These are phyloP conservation scores for Phytophthora tubulina DNA, from an alignment of 352 stramenopile genomes.

Conservation along the genomic window DNA sequence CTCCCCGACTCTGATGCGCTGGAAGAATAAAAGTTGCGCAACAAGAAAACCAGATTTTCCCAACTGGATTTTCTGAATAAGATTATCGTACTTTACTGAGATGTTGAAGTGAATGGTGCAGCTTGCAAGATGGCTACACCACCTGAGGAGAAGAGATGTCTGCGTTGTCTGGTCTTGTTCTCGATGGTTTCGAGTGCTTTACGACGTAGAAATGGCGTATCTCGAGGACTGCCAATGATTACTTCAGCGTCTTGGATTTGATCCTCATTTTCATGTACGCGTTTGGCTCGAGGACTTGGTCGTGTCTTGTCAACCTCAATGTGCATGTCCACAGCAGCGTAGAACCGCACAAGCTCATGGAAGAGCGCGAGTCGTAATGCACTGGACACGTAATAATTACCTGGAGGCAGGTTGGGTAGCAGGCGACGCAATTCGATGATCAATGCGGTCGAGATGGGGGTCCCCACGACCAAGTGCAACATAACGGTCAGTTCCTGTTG, in stretches of 20 bases:
- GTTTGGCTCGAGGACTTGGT: neutral
- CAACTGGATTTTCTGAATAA: neutral
- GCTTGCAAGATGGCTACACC: constrained; percentile 54
- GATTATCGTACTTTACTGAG: constrained; percentile 15
- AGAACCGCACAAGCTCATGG: constrained; percentile 68
- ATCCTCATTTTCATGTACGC: constrained; percentile 7
- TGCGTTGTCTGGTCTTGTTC: constrained; percentile 38
- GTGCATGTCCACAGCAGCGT: constrained; percentile 41
- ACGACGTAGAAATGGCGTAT: constrained; percentile 75
- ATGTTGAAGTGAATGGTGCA: constrained; percentile 26
- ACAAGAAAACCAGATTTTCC: neutral
- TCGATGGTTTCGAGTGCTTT: constrained; percentile 70
- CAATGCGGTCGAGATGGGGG: constrained; percentile 49
- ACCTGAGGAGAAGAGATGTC: constrained; percentile 51
- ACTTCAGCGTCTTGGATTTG: constrained; percentile 46
- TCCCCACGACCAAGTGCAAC: constrained; percentile 56
- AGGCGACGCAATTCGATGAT: constrained; percentile 57
- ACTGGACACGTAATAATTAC: constrained; percentile 59
- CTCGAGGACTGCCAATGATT: constrained; percentile 64
- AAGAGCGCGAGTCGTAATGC: constrained; percentile 56
- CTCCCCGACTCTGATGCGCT: constrained; percentile 12
- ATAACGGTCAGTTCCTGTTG: constrained; percentile 23
- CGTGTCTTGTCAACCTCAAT: constrained; percentile 7
- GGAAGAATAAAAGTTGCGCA: constrained; percentile 5
- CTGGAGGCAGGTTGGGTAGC: constrained; percentile 58